Base-by-base conservation (phyloP, 2,329 filamentous ascomycete species). In the Orbilia javanica region DNA sequence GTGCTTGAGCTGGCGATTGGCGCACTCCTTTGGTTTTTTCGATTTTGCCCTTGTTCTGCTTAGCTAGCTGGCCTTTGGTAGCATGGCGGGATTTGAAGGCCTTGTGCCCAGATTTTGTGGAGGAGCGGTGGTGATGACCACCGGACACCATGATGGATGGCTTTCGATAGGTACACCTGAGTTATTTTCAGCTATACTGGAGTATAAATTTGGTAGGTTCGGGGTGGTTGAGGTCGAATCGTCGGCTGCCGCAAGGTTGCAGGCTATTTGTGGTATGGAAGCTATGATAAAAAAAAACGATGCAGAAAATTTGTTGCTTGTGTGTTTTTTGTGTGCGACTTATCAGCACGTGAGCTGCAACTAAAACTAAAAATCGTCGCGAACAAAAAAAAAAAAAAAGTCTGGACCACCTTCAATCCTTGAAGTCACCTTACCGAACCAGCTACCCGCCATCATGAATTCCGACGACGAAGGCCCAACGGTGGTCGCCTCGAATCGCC, bases 1-100 rank as follows among this genome's bases (percentile, higher is more conserved):
- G 90, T 86, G 97, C 93, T 84, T 99, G 96, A 84, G 97, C 93
- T 69, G 93, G 93, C 15, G 95, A 97, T 85, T 93, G 96, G 83
- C 95, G 90, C 82, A 91, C 91, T 82, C 88, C 89, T 83, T 97
- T 92, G 11, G 52, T 60, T 20, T 81, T 80, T 34, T 82, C 81
- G 63, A 81, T 65, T 71, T 81, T 82, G 64, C 81, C 94, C 87
- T 98, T 98, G 75, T 90, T 88, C 80, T 90, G 88, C 80, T 97
- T 93, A 84, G 96, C 93, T 83, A 97, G 85, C 73, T 93, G 89
- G 82, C 93, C 90, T 85, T 98, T 98, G 79, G 93, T 93, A 46
- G 94, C 89, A 86, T 97, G 94, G 84, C 91, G 91, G 74, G 93
- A 93, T 86, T 99, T 99, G 88, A 94, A 99, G 27, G 91, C 84